Conservation (phyloP, 2,329 filamentous ascomycete species). For the Chaetothyriales sp. region DNA sequence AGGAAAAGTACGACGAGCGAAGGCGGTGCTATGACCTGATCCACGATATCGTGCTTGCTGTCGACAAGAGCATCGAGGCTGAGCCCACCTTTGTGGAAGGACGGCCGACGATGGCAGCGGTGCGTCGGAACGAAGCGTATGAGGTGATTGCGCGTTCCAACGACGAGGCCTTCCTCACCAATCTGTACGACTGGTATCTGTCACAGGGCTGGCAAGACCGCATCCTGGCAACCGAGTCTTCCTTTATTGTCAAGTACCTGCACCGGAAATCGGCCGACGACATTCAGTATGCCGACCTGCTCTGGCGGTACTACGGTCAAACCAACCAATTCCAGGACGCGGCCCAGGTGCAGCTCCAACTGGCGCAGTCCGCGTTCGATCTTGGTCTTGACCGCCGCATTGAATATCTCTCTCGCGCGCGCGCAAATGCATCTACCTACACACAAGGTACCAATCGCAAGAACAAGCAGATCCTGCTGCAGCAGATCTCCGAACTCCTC, state of each 20-base stretch:
- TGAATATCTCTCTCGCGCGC: slow-evolving; percentile 75
- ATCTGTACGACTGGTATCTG: slow-evolving; percentile 97
- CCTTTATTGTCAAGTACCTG: slow-evolving; percentile 75
- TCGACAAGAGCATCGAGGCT: slow-evolving; percentile 54
- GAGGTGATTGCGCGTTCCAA: slow-evolving; percentile 72
- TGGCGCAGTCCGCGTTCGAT: slow-evolving; percentile 68
- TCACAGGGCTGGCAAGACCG: slow-evolving; percentile 69
- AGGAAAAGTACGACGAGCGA: slow-evolving; percentile 52
- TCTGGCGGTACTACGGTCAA: slow-evolving; percentile 86
- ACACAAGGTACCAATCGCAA: slow-evolving; percentile 63
- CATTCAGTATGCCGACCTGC: slow-evolving; percentile 66
- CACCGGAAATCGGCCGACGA: slow-evolving; percentile 58
- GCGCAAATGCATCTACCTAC: slow-evolving; percentile 77
- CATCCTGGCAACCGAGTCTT: slow-evolving; percentile 68
- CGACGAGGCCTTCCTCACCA: slow-evolving; percentile 89
- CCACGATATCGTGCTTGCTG: slow-evolving; percentile 59
- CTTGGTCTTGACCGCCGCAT: slow-evolving; percentile 75
- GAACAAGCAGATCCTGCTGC: slow-evolving; percentile 68
- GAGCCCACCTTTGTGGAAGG: slow-evolving; percentile 66
- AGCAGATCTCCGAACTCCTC: slow-evolving; percentile 70
- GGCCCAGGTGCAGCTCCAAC: slow-evolving; percentile 66
- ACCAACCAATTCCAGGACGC: slow-evolving; percentile 72
- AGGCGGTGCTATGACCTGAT: slow-evolving; percentile 76
- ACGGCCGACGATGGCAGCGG: slow-evolving; percentile 57
- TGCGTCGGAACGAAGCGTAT: slow-evolving; percentile 76